Conservation (phyloP, 768 basidiomycete species). For the Boletus rex-veris region DNA sequence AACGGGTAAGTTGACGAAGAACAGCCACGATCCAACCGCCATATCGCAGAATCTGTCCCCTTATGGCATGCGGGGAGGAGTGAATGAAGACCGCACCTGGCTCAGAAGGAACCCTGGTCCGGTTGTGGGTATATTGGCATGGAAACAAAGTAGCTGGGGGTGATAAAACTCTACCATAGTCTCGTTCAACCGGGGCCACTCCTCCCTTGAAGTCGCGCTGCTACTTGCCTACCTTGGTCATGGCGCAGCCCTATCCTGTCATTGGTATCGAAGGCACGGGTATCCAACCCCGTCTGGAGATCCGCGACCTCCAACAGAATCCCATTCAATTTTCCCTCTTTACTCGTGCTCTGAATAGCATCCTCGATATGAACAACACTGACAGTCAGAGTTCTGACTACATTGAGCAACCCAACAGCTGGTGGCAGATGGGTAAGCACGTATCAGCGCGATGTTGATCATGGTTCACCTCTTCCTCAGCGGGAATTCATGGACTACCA, state of each 20-base stretch:
- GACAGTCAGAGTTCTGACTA: constrained; percentile 1
- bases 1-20: no score
- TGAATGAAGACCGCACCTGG: neutral
- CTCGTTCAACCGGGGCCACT: neutral
- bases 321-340: constrained; percentile 18
- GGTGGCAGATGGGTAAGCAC: constrained; percentile 18
- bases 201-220: neutral
- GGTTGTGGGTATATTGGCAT: neutral
- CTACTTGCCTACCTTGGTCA: neutral
- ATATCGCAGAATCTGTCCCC: no score
- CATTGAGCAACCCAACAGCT: constrained; percentile 17
- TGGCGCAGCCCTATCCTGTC: constrained; percentile 13
- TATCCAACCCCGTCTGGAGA: constrained; percentile 13
- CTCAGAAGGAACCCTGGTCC: neutral
- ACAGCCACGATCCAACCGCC: no score
- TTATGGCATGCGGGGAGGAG: neutral
- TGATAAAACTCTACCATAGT: constrained; percentile 2
- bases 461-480: neutral
- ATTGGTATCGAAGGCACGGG: neutral
- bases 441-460: neutral
- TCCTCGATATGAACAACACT: constrained; percentile 2
- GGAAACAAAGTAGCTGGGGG: neutral
- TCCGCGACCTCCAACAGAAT: constrained; percentile 14
- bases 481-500: constrained; percentile 17
- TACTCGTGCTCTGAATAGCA: constrained; percentile 9